Conservation (phyloP, 1,139 yeast species). For the Diutina neorugosa region DNA sequence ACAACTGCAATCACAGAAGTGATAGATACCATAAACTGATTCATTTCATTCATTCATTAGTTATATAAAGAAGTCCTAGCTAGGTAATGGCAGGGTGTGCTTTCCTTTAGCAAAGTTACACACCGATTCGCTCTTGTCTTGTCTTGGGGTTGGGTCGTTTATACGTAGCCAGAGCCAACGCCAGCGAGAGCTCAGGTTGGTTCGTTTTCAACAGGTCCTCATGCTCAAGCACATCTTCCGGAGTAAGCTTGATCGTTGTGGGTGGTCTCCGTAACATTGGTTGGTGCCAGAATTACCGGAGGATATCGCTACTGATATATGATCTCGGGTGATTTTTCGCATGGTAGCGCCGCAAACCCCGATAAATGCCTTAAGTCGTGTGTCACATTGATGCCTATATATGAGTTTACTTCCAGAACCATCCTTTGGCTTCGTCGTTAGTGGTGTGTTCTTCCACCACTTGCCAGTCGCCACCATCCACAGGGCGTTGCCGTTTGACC, state of each 20-base stretch:
- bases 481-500: neutral
- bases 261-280: constrained; percentile 53
- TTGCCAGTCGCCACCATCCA: neutral
- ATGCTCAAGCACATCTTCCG: constrained; percentile 51
- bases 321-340: neutral
- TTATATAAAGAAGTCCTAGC: too few species aligned
- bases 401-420: neutral
- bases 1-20: too few species aligned
- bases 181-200: neutral
- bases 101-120: neutral
- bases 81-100: neutral
- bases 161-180: neutral
- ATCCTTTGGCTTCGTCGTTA: neutral
- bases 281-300: neutral
- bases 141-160: neutral
- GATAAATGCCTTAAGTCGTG: neutral
- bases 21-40: too few species aligned
- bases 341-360: neutral
- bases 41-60: too few species aligned
- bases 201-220: constrained; percentile 25
- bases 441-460: neutral
- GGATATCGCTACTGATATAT: too few species aligned
- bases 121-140: neutral
- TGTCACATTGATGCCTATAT: neutral
- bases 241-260: constrained; percentile 50